Percentiles rank a stretch among this genome's conserved stretches.
phyloP scores from a whole-genome alignment of 2,329 filamentous ascomycete genomes.

The Penicillium sp. region DNA sequence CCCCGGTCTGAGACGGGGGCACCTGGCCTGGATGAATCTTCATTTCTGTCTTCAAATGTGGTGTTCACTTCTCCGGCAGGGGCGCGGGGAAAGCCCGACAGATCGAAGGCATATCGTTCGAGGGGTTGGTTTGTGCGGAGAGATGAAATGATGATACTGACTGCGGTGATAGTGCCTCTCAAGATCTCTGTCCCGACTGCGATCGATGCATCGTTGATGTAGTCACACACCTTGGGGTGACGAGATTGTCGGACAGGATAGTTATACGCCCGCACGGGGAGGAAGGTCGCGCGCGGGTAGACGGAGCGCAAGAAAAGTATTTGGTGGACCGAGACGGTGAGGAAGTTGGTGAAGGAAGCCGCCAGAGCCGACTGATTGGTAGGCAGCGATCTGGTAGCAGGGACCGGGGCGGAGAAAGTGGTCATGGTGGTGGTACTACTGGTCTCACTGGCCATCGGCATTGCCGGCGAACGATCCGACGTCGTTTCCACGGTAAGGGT shows the following conservation, averaged over 20 bases:
- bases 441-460: constrained; percentile 44
- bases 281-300: constrained; percentile 75
- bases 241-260: constrained; percentile 80
- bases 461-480: constrained; percentile 35
- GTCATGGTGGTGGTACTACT: constrained; percentile 41
- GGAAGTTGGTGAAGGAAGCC: constrained; percentile 70
- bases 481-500: constrained; percentile 36
- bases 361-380: constrained; percentile 60
- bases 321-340: constrained; percentile 79
- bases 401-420: constrained; percentile 41
- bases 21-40: constrained; percentile 34
- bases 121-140: constrained; percentile 51
- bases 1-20: constrained; percentile 27
- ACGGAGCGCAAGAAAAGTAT: constrained; percentile 78
- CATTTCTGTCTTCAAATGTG: constrained; percentile 47
- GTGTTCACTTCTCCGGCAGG: constrained; percentile 48
- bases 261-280: constrained; percentile 76
- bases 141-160: constrained; percentile 57
- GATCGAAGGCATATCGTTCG: constrained; percentile 61
- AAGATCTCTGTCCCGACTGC: constrained; percentile 70
- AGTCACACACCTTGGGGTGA: constrained; percentile 79
- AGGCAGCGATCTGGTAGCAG: constrained; percentile 42
- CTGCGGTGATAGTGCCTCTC: constrained; percentile 53
- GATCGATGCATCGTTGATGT: constrained; percentile 76
- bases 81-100: constrained; percentile 56